Base-by-base conservation (phyloP, 345 rosid species). In the Gossypium raimondii region DNA sequence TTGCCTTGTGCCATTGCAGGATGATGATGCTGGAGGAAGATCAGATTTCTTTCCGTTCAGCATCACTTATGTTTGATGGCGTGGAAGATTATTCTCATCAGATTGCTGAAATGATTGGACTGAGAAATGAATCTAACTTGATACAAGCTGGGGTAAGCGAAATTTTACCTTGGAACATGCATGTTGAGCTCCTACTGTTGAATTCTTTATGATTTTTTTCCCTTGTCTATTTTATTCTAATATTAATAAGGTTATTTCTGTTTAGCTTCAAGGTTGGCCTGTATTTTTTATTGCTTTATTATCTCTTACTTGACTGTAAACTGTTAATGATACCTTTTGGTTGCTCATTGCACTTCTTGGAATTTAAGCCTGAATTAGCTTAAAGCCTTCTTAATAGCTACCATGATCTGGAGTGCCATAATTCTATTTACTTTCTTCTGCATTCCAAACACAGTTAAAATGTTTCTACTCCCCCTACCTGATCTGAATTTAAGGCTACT, bases 1-100 rank as follows among this genome's bases (percentile, higher is more conserved):
- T 47, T 63, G 38, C 34, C 34, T 18, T 58, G 55, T 75, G 17
- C 81, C 70, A 34, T 75, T 82, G 76, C 75, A 94, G 98, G 83
- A 96, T 96, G 98, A 93, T 96, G 99, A 92, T 93, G 88, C 66
- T 95, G 87, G 98, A 96, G 45, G 94, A 93, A 12, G 97, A 96
- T 65, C 98, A 93, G 81, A 92, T 96, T 76, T 93, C 99, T 25
- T 96, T 96, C 69, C 90, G 97, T 34, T 93, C 99, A 29, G 92
- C 93, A 50, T 88, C 97, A 27, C 88, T 79, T 68, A 93, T 87
- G 89, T 93, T 82, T 85, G 97, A 96, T 82, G 93, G 97, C 41
- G 87, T 96, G 66, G 99, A 96, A 88, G 99, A 96, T 73, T 96
- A 96, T 84, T 91, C 99, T 0, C 98, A 93, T 83, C 99, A 96